Conservation (phyloP, 148 eudicot species). For the Chenopodium quinoa region DNA sequence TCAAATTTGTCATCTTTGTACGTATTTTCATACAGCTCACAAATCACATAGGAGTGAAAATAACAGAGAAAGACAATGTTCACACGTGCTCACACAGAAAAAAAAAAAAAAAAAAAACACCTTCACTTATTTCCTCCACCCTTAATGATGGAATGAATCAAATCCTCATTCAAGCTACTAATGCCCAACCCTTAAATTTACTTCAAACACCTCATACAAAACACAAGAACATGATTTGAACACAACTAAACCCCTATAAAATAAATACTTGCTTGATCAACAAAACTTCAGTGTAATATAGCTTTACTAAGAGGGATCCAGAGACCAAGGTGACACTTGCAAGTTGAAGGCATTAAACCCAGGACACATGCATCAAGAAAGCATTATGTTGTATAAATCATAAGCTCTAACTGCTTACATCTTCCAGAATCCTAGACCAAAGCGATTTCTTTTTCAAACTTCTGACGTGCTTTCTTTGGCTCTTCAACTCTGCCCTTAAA, state of each 20-base stretch:
- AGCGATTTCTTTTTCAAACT: conserved; percentile 92
- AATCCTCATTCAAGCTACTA: not conserved
- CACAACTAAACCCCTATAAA: not conserved
- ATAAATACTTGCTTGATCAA: not conserved
- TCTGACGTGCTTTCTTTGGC: conserved; percentile 90
- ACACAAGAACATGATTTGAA: not conserved
- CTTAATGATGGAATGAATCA: not conserved
- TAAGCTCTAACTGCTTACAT: conserved; percentile 45
- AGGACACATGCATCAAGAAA: not conserved
- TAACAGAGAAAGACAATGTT: too few relatives aligned
- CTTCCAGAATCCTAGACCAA: conserved; percentile 94
- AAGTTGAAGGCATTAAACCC: not conserved
- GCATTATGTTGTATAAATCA: not conserved
- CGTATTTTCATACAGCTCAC: too few relatives aligned
- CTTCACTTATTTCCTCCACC: not conserved
- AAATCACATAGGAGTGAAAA: too few relatives aligned
- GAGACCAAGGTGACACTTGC: not conserved
- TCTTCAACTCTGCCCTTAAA: conserved; percentile 87
- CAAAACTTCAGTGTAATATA: not conserved
- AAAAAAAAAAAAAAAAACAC: not conserved
- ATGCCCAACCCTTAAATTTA: not conserved
- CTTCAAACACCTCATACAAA: not conserved
- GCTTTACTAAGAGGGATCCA: not conserved
- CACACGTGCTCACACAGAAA: too few relatives aligned
- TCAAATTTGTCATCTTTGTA: not conserved